Conservation (phyloP, 1,139 yeast genomes). For the Wickerhamomyces sp. region DNA sequence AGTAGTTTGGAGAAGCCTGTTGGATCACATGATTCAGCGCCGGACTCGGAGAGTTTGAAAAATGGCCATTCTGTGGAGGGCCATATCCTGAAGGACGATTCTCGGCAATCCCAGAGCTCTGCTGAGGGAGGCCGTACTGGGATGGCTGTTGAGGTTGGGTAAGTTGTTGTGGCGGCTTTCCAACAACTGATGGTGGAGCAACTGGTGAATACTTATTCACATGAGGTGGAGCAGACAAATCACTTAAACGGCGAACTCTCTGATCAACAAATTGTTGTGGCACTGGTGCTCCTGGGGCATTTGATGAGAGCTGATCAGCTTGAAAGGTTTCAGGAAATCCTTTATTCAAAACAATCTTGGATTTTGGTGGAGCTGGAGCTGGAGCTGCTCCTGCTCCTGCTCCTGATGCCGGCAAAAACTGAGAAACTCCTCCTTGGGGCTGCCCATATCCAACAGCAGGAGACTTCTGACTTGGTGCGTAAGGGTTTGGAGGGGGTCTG, state of each 20-base stretch:
- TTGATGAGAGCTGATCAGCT: neutral
- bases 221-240: no score
- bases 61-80: no score
- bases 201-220: no score
- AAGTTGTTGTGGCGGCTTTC: no score
- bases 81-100: neutral
- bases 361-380: neutral
- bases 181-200: no score
- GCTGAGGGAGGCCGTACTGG: conserved; percentile 7
- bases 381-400: neutral
- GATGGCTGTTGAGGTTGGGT: conserved; percentile 16
- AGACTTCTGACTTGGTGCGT: neutral
- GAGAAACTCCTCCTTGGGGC: neutral
- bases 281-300: neutral
- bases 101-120: neutral
- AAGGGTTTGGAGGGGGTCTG: conserved; percentile 15
- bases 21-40: neutral
- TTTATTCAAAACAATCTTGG: neutral
- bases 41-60: neutral
- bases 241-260: no score
- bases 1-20: neutral
- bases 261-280: neutral
- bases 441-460: neutral
- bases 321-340: neutral
- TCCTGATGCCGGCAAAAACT: neutral